Base-by-base conservation (phyloP, 1,284 basidiomycete genomes). In the Ustilago cynodontis region DNA sequence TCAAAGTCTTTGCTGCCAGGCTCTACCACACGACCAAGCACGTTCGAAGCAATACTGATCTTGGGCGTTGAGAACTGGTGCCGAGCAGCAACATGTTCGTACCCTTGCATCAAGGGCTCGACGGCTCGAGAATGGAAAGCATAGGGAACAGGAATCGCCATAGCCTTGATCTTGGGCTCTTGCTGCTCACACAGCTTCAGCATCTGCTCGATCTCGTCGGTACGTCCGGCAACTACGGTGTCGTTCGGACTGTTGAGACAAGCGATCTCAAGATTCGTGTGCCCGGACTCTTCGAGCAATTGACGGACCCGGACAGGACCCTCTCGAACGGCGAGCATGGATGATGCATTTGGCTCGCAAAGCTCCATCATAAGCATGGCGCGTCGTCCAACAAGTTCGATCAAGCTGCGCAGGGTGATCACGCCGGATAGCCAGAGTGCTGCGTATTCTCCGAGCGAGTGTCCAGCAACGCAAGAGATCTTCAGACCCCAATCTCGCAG, bases 381-480 rank as follows among this genome's bases (percentile, higher is more conserved):
- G n/a, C 76, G 59, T 18, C 47, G 61, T 2, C 69, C 78, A 9
- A 78, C 76, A 10, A 80, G 66, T 28, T 65, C 59, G 39, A 80
- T 52, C n/a, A 72, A 33, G 45, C 69, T 71, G 26, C 37, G 60
- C n/a, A 80, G 39, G 1, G 60, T 53, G 20, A 78, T 37, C 13
- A 73, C 72, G 1, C 67, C 72, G 14, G 72, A 62, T 24, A 71
- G 26, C 57, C 64, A 71, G 13, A 78, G 62, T 3, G 76, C 76
- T 6, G 72, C 55, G 57, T 80, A 80, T 53, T 80, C 76, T 5
- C 78, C 78, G 14, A 80, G 78, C 24, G 69, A 73, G 51, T 80
- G 78, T 7, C 78, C 78, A 14, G 63, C 62, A 10, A 74, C 59
- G 51, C 64, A 70, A 2, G 54, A 37, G 1, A 72, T 66, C 39